These are phyloP conservation scores for Brassica incana DNA, from an alignment of 345 rosid species.

Conservation along the genomic window DNA sequence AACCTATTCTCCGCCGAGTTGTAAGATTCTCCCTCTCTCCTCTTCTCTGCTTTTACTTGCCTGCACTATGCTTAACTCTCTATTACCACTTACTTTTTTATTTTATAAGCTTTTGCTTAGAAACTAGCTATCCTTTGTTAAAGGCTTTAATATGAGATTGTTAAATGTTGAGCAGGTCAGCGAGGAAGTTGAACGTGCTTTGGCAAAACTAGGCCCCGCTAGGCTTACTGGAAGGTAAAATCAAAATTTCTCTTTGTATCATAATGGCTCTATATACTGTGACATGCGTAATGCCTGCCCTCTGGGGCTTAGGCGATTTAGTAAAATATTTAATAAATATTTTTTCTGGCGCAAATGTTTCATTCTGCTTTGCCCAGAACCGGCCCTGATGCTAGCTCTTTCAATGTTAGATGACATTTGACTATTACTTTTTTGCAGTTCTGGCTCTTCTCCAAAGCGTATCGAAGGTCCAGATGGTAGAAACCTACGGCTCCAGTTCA, in stretches of 20 bases:
- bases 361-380: too few relatives aligned
- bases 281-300: neutral
- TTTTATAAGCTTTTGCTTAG: neutral
- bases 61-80: neutral
- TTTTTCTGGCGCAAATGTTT: too few relatives aligned
- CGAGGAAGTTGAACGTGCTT: slow-evolving; percentile 98
- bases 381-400: neutral
- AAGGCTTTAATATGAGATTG: neutral
- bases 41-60: neutral
- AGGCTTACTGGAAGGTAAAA: slow-evolving; percentile 77
- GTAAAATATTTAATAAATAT: too few relatives aligned
- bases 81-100: neutral
- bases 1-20: slow-evolving; percentile 96
- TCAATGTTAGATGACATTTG: neutral
- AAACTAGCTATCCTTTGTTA: neutral
- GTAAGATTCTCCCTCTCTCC: slow-evolving; percentile 47
- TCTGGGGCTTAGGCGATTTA: too few relatives aligned
- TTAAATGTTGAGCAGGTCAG: slow-evolving; percentile 70
- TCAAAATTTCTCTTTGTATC: neutral
- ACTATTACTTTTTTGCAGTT: slow-evolving; percentile 22
- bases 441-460: slow-evolving; percentile 80
- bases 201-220: slow-evolving; percentile 86
- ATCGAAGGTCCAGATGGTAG: neutral
- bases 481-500: neutral
- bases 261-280: neutral